Conservation (phyloP, 73 alveolate species). For the Tetrahymena malaccensis region DNA sequence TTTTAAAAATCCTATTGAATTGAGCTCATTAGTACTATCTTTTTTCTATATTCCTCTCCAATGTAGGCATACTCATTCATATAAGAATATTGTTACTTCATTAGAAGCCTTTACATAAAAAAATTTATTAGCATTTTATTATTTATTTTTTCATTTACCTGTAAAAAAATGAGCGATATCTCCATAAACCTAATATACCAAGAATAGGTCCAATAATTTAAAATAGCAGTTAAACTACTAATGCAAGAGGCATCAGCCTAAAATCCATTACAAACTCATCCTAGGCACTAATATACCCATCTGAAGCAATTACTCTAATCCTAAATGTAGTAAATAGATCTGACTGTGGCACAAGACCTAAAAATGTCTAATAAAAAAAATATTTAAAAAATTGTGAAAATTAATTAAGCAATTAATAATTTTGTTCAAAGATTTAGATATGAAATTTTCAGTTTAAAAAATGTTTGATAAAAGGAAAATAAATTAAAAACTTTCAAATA, state of each 20-base stretch:
- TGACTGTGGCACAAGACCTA: neutral
- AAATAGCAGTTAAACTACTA: neutral
- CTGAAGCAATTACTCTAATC: neutral
- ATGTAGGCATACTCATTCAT: neutral
- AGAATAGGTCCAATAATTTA: neutral
- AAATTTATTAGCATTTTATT: neutral
- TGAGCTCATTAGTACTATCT: neutral
- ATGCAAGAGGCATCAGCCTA: neutral
- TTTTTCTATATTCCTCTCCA: neutral
- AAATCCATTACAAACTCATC: neutral
- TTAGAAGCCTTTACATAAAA: neutral
- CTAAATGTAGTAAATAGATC: neutral
- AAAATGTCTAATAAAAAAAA: neutral
- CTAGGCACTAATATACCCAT: neutral
- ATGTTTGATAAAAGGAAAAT: neutral
- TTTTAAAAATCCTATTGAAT: neutral
- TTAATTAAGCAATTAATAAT: neutral
- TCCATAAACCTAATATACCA: neutral
- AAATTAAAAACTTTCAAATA: too few species aligned
- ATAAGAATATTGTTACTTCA: neutral
- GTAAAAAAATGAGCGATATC: neutral
- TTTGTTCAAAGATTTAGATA: too few species aligned
- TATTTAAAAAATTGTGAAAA: neutral
- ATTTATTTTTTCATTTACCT: neutral
- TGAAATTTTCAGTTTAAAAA: neutral